Conservation (phyloP, 2,329 filamentous ascomycete species). For the Trichoderma koningii region DNA sequence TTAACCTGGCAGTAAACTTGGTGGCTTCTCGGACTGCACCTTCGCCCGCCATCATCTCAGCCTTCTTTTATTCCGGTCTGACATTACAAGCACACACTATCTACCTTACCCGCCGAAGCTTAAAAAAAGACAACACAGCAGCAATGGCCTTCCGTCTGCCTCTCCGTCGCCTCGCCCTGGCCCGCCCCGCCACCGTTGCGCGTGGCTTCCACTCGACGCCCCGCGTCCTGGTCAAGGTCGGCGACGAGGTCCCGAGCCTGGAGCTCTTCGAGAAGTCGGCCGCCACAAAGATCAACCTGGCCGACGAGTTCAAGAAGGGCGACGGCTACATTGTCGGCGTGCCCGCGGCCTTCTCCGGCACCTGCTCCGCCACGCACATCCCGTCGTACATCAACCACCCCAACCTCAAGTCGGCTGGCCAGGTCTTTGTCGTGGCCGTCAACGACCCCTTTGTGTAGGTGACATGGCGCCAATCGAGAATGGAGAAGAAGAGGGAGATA, state of each 20-base stretch:
- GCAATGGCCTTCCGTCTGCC: slow-evolving; percentile 44
- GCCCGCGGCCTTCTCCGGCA: slow-evolving; percentile 71
- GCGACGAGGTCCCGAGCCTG: slow-evolving; percentile 76
- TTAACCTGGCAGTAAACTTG: too few species aligned
- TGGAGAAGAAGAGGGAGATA: not conserved
- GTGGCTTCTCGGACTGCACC: too few species aligned
- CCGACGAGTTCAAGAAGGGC: slow-evolving; percentile 69
- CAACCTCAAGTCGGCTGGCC: slow-evolving; percentile 74
- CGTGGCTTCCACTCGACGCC: slow-evolving; percentile 66
- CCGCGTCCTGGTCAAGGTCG: slow-evolving; percentile 68
- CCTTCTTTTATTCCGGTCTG: not conserved
- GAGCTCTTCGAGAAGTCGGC: slow-evolving; percentile 84
- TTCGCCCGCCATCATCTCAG: not conserved
- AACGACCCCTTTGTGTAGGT: slow-evolving; percentile 94
- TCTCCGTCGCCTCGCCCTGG: slow-evolving; percentile 39
- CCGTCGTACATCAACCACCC: slow-evolving; percentile 83
- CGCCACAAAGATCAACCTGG: slow-evolving; percentile 86
- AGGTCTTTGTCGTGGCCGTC: slow-evolving; percentile 87
- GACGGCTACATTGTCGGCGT: slow-evolving; percentile 85
- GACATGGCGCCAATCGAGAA: not conserved
- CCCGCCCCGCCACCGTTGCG: slow-evolving; percentile 35
- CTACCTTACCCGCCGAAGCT: not conserved
- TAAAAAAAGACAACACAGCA: slow-evolving; percentile 19
- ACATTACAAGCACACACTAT: not conserved
- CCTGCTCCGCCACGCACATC: slow-evolving; percentile 67